Base-by-base conservation (phyloP, 108 stramenopile species). In the Stephanodiscus minutulus region DNA sequence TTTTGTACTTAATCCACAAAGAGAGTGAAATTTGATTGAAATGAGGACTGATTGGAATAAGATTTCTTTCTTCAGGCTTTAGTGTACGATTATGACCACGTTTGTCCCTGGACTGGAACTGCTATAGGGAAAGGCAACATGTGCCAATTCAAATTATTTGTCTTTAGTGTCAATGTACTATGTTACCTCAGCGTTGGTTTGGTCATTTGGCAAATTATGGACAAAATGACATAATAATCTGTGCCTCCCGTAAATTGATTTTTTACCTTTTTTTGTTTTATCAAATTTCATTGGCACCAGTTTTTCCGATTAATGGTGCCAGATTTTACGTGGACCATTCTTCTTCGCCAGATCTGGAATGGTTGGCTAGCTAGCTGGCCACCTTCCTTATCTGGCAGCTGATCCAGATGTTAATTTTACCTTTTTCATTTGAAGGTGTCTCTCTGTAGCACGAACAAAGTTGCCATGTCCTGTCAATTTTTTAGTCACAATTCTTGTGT, bases 81-180 rank as follows among this genome's bases (percentile, higher is more conserved):
- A 49, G 87, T 94, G 47, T 77, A 89, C 79, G 90, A 92, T 61
- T 92, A 88, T 82, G 91, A 92, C 82, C 91, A 95, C 52, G 76
- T 92, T 61, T 91, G 88, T 80, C 92, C 92, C 3, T 93, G 92
- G 92, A 88, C 92, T 25, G 92, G 92, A 37, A 93, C 92, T 20
- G 88, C 82, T 0, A 89, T 94, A 67, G 93, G 93, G 22, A 64
- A 71, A 57, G 79, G 81, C 49, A 94, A 94, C 64, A 88, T 91
- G 85, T 49, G 73, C n/a, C 82, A 85, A 35, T 94, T 94, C 74
- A 90, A 90, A 80, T 47, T 82, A 4, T 94, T 94, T 63, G 89
- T 94, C 10, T 83, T 92, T 20, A 82, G 83, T 46, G 86, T 96
- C 68, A 93, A 96, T 66, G 66, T 94, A 52, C 76, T 96, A 33